These are phyloP conservation scores for Mikania micrantha DNA, from an alignment of 129 eudicot species.

Conservation along the genomic window DNA sequence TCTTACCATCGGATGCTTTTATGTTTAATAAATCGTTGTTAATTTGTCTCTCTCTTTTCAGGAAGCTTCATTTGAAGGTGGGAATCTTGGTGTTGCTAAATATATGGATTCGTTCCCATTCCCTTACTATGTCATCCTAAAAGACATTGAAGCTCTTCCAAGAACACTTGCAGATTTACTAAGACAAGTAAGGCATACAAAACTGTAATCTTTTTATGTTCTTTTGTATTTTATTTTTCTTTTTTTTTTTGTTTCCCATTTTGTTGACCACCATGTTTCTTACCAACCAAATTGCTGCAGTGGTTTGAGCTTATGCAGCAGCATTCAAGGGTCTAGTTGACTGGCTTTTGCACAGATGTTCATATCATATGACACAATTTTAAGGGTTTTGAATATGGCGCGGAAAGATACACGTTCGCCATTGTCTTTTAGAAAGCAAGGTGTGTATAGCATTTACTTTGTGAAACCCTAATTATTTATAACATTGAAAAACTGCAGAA, in stretches of 20 bases:
- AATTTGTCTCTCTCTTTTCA: constrained; percentile 26
- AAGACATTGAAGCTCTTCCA: constrained; percentile 84
- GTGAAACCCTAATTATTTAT: neutral
- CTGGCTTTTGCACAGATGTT: constrained; percentile 9
- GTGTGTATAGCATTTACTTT: neutral
- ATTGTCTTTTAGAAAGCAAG: neutral
- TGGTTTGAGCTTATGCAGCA: constrained; percentile 98
- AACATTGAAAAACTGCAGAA: neutral
- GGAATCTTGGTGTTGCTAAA: constrained; percentile 24
- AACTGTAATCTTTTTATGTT: neutral
- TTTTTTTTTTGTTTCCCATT: neutral
- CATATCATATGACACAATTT: neutral
- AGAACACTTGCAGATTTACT: constrained; percentile 88
- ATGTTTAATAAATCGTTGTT: neutral
- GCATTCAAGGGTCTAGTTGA: constrained; percentile 34
- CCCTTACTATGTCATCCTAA: constrained; percentile 76
- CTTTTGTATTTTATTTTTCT: neutral
- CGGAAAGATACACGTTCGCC: neutral
- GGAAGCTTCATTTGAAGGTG: constrained; percentile 51
- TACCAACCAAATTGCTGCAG: constrained; percentile 34
- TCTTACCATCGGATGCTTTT: neutral
- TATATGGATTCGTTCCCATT: constrained; percentile 86
- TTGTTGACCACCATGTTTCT: neutral
- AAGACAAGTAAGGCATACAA: constrained; percentile 61
- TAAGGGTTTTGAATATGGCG: constrained; percentile 11